Evolutionary conservation across 2,329 filamentous ascomycete species (phyloP).

Genomic region (Neofusicoccum sp.): DNA sequence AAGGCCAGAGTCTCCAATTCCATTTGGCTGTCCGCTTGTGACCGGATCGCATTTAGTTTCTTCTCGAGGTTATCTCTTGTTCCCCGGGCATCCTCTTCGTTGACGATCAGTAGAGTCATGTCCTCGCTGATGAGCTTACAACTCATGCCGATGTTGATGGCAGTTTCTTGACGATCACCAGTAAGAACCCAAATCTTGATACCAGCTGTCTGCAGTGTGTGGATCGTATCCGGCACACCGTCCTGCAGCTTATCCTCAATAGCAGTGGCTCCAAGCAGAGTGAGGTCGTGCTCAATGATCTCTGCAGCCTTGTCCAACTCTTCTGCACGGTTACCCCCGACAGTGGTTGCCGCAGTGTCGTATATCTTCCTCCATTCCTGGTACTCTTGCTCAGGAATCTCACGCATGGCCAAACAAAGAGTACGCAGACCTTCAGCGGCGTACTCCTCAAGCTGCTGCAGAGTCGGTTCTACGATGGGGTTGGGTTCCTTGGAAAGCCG

Average conservation of each 20-base stretch:
- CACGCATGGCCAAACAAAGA: slow-evolving; percentile 90
- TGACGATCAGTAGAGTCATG: slow-evolving; percentile 96
- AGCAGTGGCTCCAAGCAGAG: slow-evolving; percentile 88
- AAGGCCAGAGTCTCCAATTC: slow-evolving; percentile 87
- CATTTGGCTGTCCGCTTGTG: slow-evolving; percentile 73
- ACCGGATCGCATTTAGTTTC: slow-evolving; percentile 88
- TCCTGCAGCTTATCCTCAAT: slow-evolving; percentile 98
- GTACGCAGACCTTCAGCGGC: slow-evolving; percentile 94
- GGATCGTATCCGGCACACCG: slow-evolving; percentile 96
- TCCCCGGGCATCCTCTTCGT: slow-evolving; percentile 78
- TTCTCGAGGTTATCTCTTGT: slow-evolving; percentile 90
- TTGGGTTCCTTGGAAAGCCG: slow-evolving; percentile 77
- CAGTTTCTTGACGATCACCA: slow-evolving; percentile 95
- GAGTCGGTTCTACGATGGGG: slow-evolving; percentile 82
- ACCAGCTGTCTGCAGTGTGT: slow-evolving; percentile 92
- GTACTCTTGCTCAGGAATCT: slow-evolving; percentile 87
- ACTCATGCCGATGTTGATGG: slow-evolving; percentile 99
- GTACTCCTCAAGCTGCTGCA: slow-evolving; percentile 97
- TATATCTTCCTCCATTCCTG: slow-evolving; percentile 84
- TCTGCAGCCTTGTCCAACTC: slow-evolving; percentile 97
- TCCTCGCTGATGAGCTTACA: slow-evolving; percentile 98
- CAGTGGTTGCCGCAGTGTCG: slow-evolving; percentile 84
- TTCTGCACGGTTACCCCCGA: slow-evolving; percentile 88
- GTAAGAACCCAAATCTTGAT: slow-evolving; percentile 99
- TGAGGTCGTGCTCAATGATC: slow-evolving; percentile 90